Conservation (phyloP, 306 rosid genomes). For the Trifolium pratense region DNA sequence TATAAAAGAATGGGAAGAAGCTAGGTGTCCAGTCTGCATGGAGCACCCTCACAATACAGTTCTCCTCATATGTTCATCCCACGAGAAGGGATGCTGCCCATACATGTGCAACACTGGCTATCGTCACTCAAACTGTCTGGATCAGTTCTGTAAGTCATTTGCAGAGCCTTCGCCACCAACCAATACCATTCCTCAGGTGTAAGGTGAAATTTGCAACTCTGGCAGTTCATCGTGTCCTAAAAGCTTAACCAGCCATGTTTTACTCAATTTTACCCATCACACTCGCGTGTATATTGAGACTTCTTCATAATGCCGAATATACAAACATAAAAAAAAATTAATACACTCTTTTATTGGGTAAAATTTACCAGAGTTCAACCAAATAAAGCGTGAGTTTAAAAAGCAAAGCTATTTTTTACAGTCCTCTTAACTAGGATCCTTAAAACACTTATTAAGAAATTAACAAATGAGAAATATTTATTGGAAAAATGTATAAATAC, state of each 20-base stretch:
- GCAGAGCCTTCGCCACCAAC: slow-evolving; percentile 56
- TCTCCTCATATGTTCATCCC: slow-evolving; percentile 89
- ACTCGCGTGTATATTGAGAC: not conserved
- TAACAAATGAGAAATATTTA: not conserved
- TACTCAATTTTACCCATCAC: too few species aligned
- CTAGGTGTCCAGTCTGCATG: slow-evolving; percentile 96
- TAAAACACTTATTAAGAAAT: not conserved
- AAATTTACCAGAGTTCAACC: not conserved
- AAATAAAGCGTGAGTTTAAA: too few species aligned
- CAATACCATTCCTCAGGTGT: slow-evolving; percentile 52
- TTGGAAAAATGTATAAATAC: not conserved
- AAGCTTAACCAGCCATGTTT: too few species aligned
- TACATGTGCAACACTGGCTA: slow-evolving; percentile 97
- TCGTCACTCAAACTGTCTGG: slow-evolving; percentile 98
- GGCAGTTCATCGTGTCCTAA: too few species aligned
- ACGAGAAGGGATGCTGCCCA: slow-evolving; percentile 93
- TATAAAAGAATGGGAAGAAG: slow-evolving; percentile 93
- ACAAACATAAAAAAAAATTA: not conserved
- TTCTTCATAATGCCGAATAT: not conserved
- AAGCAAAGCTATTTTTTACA: not conserved
- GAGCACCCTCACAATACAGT: slow-evolving; percentile 99
- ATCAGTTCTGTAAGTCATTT: slow-evolving; percentile 89
- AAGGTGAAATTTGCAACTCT: slow-evolving; percentile 37
- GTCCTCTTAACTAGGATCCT: not conserved
- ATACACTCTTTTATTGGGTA: not conserved